Percentiles rank a stretch among this genome's conserved stretches.
Conservation (phyloP, 805 yeast genomes). For the Clavispora phyllophila region DNA sequence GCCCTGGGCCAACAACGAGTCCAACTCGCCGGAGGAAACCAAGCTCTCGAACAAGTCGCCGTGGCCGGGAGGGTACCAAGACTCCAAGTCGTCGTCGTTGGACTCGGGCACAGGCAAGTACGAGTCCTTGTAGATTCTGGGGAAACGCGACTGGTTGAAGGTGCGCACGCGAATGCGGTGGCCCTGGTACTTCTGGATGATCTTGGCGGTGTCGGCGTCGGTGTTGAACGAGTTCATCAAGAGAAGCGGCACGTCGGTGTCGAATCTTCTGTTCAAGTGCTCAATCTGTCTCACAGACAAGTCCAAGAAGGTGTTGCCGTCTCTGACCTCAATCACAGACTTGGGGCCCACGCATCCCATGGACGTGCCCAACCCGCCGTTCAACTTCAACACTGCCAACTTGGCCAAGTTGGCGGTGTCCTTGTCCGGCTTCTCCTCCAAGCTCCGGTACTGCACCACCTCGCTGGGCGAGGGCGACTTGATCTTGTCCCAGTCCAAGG, state of each 20-base stretch:
- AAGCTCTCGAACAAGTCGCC: conserved; percentile 94
- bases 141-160: conserved; percentile 96
- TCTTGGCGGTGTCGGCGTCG: conserved; percentile 88
- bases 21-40: conserved; percentile 86
- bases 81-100: conserved; percentile 66
- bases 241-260: conserved; percentile 90
- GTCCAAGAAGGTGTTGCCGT: conserved; percentile 95
- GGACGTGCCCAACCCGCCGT: conserved; percentile 98
- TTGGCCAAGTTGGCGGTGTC: conserved; percentile 55
- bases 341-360: conserved; percentile 99
- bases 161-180: conserved; percentile 93
- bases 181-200: conserved; percentile 94
- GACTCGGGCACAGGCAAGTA: conserved; percentile 86
- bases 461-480: conserved; percentile 86
- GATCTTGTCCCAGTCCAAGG: conserved; percentile 93
- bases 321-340: conserved; percentile 96
- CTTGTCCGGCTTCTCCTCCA: conserved; percentile 26
- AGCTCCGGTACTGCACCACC: conserved; percentile 70
- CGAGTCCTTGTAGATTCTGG: conserved; percentile 94
- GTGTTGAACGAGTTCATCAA: conserved; percentile 99
- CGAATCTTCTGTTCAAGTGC: conserved; percentile 83
- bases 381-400: conserved; percentile 91
- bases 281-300: conserved; percentile 95
- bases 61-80: conserved; percentile 99
- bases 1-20: conserved; percentile 83